A percentile compares a stretch with the other conserved stretches of the same genome.
phyloP scores from a whole-genome alignment of 257 asterid species.

The Vinca minor region DNA sequence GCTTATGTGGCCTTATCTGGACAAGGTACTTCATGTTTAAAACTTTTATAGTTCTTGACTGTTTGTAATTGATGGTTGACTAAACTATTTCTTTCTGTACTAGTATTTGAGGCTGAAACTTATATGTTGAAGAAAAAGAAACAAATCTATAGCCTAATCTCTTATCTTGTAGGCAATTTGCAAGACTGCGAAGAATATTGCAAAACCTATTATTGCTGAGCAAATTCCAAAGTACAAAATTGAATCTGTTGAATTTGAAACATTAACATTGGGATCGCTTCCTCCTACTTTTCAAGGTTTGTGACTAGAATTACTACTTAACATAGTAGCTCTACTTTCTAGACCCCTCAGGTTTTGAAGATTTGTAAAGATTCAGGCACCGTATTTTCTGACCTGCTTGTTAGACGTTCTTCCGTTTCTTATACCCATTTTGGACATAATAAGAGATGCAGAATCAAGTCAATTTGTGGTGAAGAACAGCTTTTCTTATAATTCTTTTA shows the following conservation, averaged over 20 bases:
- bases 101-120: background rate
- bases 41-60: conserved; percentile 6
- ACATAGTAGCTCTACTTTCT: background rate
- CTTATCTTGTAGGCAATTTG: conserved; percentile 36
- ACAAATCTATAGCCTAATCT: background rate
- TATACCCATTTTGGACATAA: background rate
- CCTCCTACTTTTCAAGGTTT: conserved; percentile 53
- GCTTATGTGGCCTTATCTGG: conserved; percentile 88
- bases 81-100: background rate
- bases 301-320: background rate
- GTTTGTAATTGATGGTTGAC: background rate
- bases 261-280: conserved; percentile 36
- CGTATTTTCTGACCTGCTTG: background rate
- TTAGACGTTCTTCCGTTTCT: background rate
- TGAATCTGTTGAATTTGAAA: conserved; percentile 40
- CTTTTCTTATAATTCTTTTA: too few species aligned
- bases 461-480: background rate
- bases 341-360: background rate
- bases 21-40: conserved; percentile 52
- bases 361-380: background rate
- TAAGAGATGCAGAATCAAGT: background rate
- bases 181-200: conserved; percentile 36
- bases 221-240: conserved; percentile 45
- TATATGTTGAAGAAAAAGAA: background rate
- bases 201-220: conserved; percentile 38